Base-by-base conservation (phyloP, 768 basidiomycete genomes). In the Pleurotus sapidus region DNA sequence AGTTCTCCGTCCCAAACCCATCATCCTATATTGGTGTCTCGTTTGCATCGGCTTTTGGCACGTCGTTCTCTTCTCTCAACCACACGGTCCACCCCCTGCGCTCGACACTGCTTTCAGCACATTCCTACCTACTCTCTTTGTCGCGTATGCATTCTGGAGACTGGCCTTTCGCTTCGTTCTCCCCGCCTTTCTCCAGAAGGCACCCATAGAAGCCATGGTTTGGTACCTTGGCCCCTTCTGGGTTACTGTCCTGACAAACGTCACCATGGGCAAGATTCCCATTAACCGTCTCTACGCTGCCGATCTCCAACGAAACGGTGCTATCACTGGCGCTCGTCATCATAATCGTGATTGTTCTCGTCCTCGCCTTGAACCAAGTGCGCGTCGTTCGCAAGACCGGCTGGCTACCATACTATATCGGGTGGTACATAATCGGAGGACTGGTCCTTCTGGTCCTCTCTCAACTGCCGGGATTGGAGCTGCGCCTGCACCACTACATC, bases 41-140 rank as follows among this genome's bases (percentile, higher is more conserved):
- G 83, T 90, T 5, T 90, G 84, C 72, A 88, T 91, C 46, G 89
- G 91, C 1, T 94, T 83, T 67, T 95, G 93, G 92, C 91, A 95
- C 62, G 76, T 92, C 55, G 75, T 83, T 0, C 79, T 95, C 40
- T 93, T 92, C 64, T 89, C 89, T 7, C 87, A 93, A 64, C 88
- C 88, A 5, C 81, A 73, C 46, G 77, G 75, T 1, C 77, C 77
- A 5, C 88, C 89, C 37, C 91, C 93, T 4, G 78, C 80, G 24
- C 70, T 94, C 56, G 83, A 88, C 56, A 73, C 76, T n/a, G 89
- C 84, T 5, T 93, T 95, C 61, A 82, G 80, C 27, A 80, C 82
- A 4, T 95, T 95, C 72, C 76, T 95, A 7, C 92, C 93, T 0
- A 70, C 81, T 0, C 75, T 95, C 18, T 94, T 93, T 63, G 82